Conservation (phyloP, 306 rosid genomes). For the Cicer judaicum region DNA sequence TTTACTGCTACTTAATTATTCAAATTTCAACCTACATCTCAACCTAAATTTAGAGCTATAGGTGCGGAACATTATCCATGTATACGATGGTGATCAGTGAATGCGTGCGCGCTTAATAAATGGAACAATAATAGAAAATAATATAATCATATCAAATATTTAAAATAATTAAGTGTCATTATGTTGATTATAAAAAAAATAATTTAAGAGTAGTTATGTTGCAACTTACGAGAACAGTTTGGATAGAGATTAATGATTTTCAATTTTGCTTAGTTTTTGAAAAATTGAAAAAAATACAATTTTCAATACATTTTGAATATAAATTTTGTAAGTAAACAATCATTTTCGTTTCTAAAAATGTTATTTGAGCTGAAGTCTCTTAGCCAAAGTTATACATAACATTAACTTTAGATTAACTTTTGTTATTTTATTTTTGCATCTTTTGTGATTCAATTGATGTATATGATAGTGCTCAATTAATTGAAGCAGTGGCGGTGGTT, state of each 20-base stretch:
- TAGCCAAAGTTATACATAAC: too few relatives aligned
- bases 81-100: neutral
- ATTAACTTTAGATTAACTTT: too few relatives aligned
- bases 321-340: too few relatives aligned
- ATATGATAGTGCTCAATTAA: too few relatives aligned
- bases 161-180: too few relatives aligned
- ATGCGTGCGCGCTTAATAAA: slow-evolving; percentile 23
- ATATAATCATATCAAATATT: slow-evolving; percentile 1
- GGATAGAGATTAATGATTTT: slow-evolving; percentile 40
- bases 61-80: neutral
- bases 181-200: neutral
- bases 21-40: neutral
- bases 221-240: neutral
- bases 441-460: too few relatives aligned
- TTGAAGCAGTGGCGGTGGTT: too few relatives aligned
- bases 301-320: too few relatives aligned
- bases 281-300: too few relatives aligned
- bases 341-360: too few relatives aligned
- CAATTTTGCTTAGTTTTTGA: slow-evolving; percentile 8
- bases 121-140: slow-evolving; percentile 1
- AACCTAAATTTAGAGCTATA: neutral
- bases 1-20: neutral
- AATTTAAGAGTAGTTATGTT: slow-evolving; percentile 12
- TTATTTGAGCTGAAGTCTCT: too few relatives aligned
- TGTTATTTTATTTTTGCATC: too few relatives aligned